Evolutionary conservation across 2,329 filamentous ascomycete genomes (phyloP).

Genomic region (Venturia pyrina): DNA sequence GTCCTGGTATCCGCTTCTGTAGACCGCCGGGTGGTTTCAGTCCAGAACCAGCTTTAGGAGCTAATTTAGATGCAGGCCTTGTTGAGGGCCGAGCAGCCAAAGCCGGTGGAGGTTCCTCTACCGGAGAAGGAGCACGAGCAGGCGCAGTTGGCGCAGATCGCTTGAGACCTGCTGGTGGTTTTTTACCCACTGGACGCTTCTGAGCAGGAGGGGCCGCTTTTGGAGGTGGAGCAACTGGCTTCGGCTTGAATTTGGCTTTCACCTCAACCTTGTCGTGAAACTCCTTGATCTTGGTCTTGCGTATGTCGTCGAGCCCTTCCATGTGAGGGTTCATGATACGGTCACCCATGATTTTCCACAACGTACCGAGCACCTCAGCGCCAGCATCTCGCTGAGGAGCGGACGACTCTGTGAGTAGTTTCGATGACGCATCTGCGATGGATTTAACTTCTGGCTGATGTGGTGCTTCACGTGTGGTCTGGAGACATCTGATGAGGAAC

Average conservation of each 20-base stretch:
- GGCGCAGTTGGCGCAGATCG: constrained; percentile 39
- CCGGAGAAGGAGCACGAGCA: constrained; percentile 29
- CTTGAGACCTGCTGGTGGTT: constrained; percentile 41
- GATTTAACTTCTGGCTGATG: constrained; percentile 71
- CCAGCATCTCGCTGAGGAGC: constrained; percentile 79
- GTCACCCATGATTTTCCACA: constrained; percentile 99
- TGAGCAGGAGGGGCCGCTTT: constrained; percentile 44
- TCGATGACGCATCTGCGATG: constrained; percentile 83
- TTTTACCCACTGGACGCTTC: constrained; percentile 32
- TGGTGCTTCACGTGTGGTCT: constrained; percentile 74
- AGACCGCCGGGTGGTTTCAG: constrained; percentile 26
- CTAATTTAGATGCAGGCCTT: constrained; percentile 32
- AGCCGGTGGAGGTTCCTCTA: constrained; percentile 38
- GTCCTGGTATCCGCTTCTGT: constrained; percentile 6
- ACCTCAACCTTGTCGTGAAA: constrained; percentile 74
- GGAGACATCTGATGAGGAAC: constrained; percentile 81
- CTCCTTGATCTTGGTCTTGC: constrained; percentile 92
- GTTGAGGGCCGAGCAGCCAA: constrained; percentile 50
- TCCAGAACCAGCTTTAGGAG: constrained; percentile 33
- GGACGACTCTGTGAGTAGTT: constrained; percentile 79
- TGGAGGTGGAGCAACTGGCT: constrained; percentile 53
- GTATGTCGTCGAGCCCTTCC: constrained; percentile 88
- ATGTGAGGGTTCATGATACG: constrained; percentile 88
- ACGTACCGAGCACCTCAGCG: constrained; percentile 80
- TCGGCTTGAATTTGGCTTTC: constrained; percentile 86